A percentile compares a stretch with the other conserved stretches of the same genome.
Conservation (phyloP, 208 protist species). For the Wallacemonas collosoma region DNA sequence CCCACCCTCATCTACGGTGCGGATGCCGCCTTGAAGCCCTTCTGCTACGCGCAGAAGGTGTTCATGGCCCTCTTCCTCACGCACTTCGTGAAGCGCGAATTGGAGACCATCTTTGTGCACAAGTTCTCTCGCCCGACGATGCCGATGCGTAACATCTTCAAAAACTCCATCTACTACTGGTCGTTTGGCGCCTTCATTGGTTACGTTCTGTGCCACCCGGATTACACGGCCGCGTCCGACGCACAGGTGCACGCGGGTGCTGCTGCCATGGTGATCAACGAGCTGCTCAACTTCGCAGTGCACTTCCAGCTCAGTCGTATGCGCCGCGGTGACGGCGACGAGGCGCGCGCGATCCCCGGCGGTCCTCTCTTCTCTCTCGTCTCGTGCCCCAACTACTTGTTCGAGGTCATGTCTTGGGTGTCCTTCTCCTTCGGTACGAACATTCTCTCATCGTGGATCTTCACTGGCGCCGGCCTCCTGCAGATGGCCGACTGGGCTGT, state of each 20-base stretch:
- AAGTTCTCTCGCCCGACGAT: slow-evolving; percentile 94
- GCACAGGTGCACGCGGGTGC: slow-evolving; percentile 51
- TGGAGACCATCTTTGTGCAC: slow-evolving; percentile 96
- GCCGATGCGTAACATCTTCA: slow-evolving; percentile 95
- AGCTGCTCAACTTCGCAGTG: slow-evolving; percentile 91
- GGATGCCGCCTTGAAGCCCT: slow-evolving; percentile 27
- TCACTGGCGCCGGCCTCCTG: slow-evolving; percentile 74
- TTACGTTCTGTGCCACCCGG: slow-evolving; percentile 89
- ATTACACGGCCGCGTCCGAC: slow-evolving; percentile 75
- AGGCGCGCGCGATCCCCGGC: slow-evolving; percentile 76
- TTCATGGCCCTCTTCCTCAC: slow-evolving; percentile 81
- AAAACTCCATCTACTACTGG: slow-evolving; percentile 97
- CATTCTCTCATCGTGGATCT: slow-evolving; percentile 78
- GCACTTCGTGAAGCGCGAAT: slow-evolving; percentile 94
- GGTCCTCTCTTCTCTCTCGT: slow-evolving; percentile 90
- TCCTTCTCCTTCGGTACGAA: slow-evolving; percentile 90
- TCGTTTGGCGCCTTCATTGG: slow-evolving; percentile 89
- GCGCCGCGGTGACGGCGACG: slow-evolving; percentile 70
- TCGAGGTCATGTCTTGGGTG: slow-evolving; percentile 95
- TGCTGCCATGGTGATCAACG: slow-evolving; percentile 65
- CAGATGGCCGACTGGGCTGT: slow-evolving; percentile 90
- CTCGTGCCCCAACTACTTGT: slow-evolving; percentile 96
- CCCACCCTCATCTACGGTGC: slow-evolving; percentile 75
- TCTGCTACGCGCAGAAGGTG: slow-evolving; percentile 76
- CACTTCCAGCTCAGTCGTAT: slow-evolving; percentile 92